phyloP scores from a whole-genome alignment of 2,329 filamentous ascomycete genomes.

The Aspergillus sp. region DNA sequence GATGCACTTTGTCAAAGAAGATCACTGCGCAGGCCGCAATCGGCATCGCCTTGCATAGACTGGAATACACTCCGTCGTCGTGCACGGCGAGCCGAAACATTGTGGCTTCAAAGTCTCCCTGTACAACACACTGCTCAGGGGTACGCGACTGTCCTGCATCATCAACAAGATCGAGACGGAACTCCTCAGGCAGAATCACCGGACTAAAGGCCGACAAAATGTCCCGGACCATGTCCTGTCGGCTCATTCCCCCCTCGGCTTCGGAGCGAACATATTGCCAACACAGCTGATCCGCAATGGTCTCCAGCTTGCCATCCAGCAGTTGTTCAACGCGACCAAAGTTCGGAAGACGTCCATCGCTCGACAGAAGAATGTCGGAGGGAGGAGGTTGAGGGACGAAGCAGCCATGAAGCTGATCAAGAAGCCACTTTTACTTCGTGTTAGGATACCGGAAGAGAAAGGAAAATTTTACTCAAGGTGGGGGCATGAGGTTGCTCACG shows the following conservation, averaged over 20 bases:
- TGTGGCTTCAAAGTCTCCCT: slow-evolving; percentile 48
- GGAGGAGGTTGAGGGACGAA: slow-evolving; percentile 32
- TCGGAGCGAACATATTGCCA: slow-evolving; percentile 38
- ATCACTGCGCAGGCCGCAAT: slow-evolving; percentile 43
- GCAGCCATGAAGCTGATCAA: slow-evolving; percentile 43
- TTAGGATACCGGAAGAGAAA: slow-evolving; percentile 9
- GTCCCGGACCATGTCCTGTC: slow-evolving; percentile 44
- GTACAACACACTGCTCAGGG: slow-evolving; percentile 47
- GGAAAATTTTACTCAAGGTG: neutral
- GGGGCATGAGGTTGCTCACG: slow-evolving; percentile 31
- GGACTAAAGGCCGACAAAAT: slow-evolving; percentile 49
- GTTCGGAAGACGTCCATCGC: slow-evolving; percentile 33
- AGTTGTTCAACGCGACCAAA: slow-evolving; percentile 35
- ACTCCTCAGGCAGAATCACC: slow-evolving; percentile 44
- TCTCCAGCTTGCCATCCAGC: slow-evolving; percentile 34
- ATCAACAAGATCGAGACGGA: slow-evolving; percentile 42
- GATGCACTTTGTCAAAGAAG: slow-evolving; percentile 48
- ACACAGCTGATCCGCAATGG: slow-evolving; percentile 33
- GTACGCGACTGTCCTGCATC: slow-evolving; percentile 35
- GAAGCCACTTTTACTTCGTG: slow-evolving; percentile 39
- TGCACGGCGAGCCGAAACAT: slow-evolving; percentile 49
- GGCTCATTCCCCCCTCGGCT: slow-evolving; percentile 34
- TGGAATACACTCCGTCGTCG: slow-evolving; percentile 45
- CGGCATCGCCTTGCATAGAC: slow-evolving; percentile 46
- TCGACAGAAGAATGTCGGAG: slow-evolving; percentile 32